phyloP scores from a whole-genome alignment of 2,329 filamentous ascomycete genomes.

The Ceratocystis colombiana region DNA sequence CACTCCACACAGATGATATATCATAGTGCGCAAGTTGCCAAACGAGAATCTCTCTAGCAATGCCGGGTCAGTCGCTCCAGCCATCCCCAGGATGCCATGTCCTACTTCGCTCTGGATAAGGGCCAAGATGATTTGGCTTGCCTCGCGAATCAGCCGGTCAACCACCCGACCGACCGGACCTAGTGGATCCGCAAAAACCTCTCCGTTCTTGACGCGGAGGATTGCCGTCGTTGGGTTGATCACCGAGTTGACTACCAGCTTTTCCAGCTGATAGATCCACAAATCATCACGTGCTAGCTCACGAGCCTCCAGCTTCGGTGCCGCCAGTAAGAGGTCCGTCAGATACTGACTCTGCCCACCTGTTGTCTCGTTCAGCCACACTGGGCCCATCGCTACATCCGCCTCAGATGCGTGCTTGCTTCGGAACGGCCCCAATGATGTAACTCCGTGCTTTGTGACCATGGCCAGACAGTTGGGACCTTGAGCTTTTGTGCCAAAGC shows the following conservation, averaged over 20 bases:
- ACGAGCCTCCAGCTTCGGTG: constrained; percentile 38
- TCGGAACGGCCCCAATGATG: constrained; percentile 41
- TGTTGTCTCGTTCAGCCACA: constrained; percentile 32
- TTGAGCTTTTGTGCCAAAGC: constrained; percentile 33
- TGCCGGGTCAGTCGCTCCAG: constrained; percentile 27
- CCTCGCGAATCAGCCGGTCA: constrained; percentile 61
- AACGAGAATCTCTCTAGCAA: constrained; percentile 38
- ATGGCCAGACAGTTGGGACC: constrained; percentile 64
- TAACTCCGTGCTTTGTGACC: constrained; percentile 48
- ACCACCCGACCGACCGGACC: constrained; percentile 49
- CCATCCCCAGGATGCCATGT: constrained; percentile 15
- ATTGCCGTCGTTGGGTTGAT: constrained; percentile 81
- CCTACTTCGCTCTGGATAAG: constrained; percentile 20
- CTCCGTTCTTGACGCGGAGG: constrained; percentile 67
- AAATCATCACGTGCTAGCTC: constrained; percentile 38
- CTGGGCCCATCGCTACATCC: constrained; percentile 40
- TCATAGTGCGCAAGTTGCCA: constrained; percentile 36
- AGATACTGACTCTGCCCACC: constrained; percentile 32
- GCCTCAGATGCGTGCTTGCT: constrained; percentile 45
- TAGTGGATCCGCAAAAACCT: constrained; percentile 48
- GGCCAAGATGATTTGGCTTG: constrained; percentile 54
- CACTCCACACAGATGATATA: constrained; percentile 32
- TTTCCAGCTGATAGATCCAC: constrained; percentile 65
- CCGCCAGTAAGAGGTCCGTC: constrained; percentile 35
- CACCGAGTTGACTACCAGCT: constrained; percentile 68